phyloP scores from a whole-genome alignment of 495 filamentous ascomycete genomes.

The Penicillium ucsense region DNA sequence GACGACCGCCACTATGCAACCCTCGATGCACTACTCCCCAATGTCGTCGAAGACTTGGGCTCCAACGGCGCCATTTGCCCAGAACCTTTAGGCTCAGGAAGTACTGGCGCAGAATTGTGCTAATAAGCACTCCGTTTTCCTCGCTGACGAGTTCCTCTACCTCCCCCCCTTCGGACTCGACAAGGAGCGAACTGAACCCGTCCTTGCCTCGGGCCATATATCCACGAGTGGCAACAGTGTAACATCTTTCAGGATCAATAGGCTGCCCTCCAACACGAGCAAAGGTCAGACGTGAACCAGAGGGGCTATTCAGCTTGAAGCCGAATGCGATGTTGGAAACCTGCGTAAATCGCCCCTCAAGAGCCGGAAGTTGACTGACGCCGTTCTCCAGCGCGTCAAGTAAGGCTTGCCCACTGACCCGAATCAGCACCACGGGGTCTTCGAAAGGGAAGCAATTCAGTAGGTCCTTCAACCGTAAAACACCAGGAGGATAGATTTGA shows the following conservation, averaged over 20 bases:
- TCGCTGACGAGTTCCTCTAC: slow-evolving; percentile 72
- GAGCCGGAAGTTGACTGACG: slow-evolving; percentile 66
- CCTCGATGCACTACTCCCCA: slow-evolving; percentile 52
- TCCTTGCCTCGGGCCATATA: slow-evolving; percentile 87
- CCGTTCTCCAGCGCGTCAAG: slow-evolving; percentile 74
- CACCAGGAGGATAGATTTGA: slow-evolving; percentile 74
- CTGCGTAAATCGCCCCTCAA: slow-evolving; percentile 68
- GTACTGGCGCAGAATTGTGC: slow-evolving; percentile 77
- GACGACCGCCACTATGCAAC: slow-evolving; percentile 34
- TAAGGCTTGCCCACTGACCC: slow-evolving; percentile 54
- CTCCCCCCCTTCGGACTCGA: slow-evolving; percentile 57
- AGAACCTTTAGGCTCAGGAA: slow-evolving; percentile 76
- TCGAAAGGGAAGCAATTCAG: slow-evolving; percentile 82
- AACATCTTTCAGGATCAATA: slow-evolving; percentile 49
- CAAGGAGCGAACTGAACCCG: slow-evolving; percentile 64
- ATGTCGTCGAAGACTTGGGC: slow-evolving; percentile 44
- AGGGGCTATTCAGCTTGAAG: slow-evolving; percentile 51
- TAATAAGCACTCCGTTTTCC: slow-evolving; percentile 78
- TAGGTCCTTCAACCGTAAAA: slow-evolving; percentile 67
- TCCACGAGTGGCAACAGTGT: slow-evolving; percentile 64
- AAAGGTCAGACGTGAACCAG: slow-evolving; percentile 52
- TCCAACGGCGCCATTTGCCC: slow-evolving; percentile 63
- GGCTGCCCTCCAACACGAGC: slow-evolving; percentile 49
- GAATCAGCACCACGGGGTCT: slow-evolving; percentile 75
- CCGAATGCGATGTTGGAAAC: slow-evolving; percentile 69